Evolutionary conservation across 2,329 filamentous ascomycete genomes (phyloP).

Genomic region (Phoma sp.): DNA sequence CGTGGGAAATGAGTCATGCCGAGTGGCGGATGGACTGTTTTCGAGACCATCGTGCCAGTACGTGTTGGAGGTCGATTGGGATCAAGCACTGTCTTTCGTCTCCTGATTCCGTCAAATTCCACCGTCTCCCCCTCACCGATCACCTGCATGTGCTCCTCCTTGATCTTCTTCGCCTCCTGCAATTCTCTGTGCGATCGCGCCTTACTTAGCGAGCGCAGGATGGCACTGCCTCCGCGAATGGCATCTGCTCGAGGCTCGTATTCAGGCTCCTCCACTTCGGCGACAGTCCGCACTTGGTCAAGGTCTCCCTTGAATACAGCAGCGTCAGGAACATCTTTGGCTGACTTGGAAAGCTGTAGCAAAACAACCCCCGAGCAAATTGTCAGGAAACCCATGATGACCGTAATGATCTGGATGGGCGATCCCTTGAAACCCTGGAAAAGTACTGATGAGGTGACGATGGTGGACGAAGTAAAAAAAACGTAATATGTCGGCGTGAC

Average conservation of each 20-base stretch:
- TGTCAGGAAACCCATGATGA: constrained; percentile 90
- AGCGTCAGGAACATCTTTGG: constrained; percentile 94
- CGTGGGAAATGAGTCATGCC: constrained; percentile 87
- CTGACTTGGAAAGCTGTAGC: constrained; percentile 94
- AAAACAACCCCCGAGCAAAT: constrained; percentile 94
- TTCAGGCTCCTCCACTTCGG: constrained; percentile 94
- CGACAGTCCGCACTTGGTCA: constrained; percentile 93
- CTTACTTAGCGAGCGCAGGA: constrained; percentile 80
- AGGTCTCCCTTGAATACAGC: constrained; percentile 92
- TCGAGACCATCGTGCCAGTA: constrained; percentile 50
- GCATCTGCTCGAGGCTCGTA: constrained; percentile 95
- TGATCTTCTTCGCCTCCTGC: constrained; percentile 77
- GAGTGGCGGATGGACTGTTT: constrained; percentile 72
- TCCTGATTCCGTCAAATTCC: constrained; percentile 90
- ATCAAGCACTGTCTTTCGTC: constrained; percentile 67
- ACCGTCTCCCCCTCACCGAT: constrained; percentile 80
- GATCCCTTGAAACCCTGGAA: constrained; percentile 95
- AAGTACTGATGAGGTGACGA: constrained; percentile 88
- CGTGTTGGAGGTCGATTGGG: constrained; percentile 45
- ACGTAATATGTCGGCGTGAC: constrained; percentile 99
- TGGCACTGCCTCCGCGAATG: constrained; percentile 87
- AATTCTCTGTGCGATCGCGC: constrained; percentile 78
- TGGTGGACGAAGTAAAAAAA: constrained; percentile 94
- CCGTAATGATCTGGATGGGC: constrained; percentile 77
- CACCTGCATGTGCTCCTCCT: constrained; percentile 80